Evolutionary conservation across 306 rosid genomes (phyloP).

Genomic region (Vachellia pachyceras): DNA sequence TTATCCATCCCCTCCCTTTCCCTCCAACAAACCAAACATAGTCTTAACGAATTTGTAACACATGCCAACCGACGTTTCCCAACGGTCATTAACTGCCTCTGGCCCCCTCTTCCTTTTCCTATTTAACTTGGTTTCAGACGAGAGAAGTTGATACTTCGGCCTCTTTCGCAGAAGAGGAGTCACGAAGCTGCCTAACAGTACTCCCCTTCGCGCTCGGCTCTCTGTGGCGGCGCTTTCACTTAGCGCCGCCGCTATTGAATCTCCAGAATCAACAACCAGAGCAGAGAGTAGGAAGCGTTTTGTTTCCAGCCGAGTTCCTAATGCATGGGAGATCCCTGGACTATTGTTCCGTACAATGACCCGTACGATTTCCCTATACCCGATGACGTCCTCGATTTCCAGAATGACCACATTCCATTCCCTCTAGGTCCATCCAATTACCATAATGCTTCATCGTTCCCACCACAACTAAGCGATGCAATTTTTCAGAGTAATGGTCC

Average conservation of each 20-base stretch:
- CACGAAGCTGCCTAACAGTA: background rate
- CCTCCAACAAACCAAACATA: no score
- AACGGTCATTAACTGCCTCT: slow-evolving; percentile 28
- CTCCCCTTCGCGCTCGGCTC: background rate
- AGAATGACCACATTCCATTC: slow-evolving; percentile 27
- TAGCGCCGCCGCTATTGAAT: slow-evolving; percentile 48
- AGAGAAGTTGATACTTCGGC: background rate
- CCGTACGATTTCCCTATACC: background rate
- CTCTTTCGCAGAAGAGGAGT: background rate
- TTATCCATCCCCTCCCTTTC: no score
- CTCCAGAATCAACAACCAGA: background rate
- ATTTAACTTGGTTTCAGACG: background rate
- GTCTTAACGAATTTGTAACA: background rate
- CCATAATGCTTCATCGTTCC: background rate
- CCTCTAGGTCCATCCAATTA: background rate
- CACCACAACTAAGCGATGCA: background rate
- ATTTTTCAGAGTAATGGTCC: background rate
- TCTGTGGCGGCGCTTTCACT: slow-evolving; percentile 40
- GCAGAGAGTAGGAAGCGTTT: slow-evolving; percentile 3
- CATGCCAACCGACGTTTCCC: background rate
- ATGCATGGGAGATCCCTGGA: slow-evolving; percentile 50
- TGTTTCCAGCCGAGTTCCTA: background rate
- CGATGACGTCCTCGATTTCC: slow-evolving; percentile 25
- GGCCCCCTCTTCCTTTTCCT: slow-evolving; percentile 12
- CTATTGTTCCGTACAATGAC: slow-evolving; percentile 1